Evolutionary conservation across 2,329 filamentous ascomycete species (phyloP), one percentile per base, ranked within the genome.

Genomic region (Alternaria incomplexa): DNA sequence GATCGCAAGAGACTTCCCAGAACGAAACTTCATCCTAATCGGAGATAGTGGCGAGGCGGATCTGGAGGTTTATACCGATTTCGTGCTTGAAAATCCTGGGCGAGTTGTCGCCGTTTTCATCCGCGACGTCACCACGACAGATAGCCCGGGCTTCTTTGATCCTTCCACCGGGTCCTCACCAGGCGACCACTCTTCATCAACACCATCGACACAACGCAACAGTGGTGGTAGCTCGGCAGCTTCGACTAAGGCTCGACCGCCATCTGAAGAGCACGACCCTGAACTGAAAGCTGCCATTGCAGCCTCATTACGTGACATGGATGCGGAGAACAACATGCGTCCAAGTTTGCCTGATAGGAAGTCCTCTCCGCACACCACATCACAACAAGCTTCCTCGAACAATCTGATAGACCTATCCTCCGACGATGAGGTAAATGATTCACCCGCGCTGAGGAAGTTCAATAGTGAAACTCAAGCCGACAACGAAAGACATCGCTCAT

Each of bases 1-100:
- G 71, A 91, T 99, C 25, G 85, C 98, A 74, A 85, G 86, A 57
- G 96, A 99, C 77, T 99, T 99, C 70, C 96, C 96, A 0, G 87
- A 93, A 53, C 86, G 96, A 47, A 93, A 89, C 72, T 99, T 99
- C 74, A 88, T 99, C 3, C 85, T 99, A 3, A 91, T 98, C 10
- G 96, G 96, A 9, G 96, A 99, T 77, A 97, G 94, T 71, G 96
- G 96, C 40, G 96, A 99, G 80, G 96, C 95, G 8, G 96, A 99
- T 80, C 84, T 99, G 4, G 96, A 99, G 78, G 93, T 98, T 0
- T 99, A 99, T 75, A 97, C 94, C 0, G 96, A 99, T 66, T 87
- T 97, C n/a, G 94, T 91, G 0, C 75, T 95, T 32, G 89, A 92
- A 3, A 90, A 98, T 71, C 95, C 94, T 0, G 91, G 92, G 0